Evolutionary conservation across 2,329 filamentous ascomycete genomes (phyloP).

Genomic region (Calonectria montana): DNA sequence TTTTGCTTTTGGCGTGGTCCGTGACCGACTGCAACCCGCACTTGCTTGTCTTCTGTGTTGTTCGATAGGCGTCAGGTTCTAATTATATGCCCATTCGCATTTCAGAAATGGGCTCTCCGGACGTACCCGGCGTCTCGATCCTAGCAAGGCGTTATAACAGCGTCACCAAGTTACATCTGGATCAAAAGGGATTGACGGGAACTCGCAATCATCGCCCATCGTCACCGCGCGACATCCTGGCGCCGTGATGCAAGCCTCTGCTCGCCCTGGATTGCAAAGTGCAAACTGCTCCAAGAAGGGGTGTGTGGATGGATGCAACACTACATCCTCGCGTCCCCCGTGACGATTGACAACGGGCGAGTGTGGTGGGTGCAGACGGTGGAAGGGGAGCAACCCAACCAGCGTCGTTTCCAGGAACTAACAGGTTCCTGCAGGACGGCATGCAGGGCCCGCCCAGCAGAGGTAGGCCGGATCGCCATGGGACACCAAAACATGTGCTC

Average conservation of each 20-base stretch:
- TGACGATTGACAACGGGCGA: neutral
- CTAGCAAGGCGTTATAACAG: neutral
- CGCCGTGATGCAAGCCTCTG: neutral
- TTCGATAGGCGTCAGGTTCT: slow-evolving; percentile 9
- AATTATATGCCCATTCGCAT: slow-evolving; percentile 17
- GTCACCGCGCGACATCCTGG: neutral
- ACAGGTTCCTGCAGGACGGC: slow-evolving; percentile 10
- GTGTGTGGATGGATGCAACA: slow-evolving; percentile 6
- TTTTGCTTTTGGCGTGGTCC: slow-evolving; percentile 16
- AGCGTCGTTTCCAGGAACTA: slow-evolving; percentile 1
- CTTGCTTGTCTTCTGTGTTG: slow-evolving; percentile 8
- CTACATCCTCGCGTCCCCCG: neutral
- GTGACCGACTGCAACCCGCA: neutral
- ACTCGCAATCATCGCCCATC: neutral
- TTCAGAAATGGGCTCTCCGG: neutral
- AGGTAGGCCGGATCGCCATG: neutral
- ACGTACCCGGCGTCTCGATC: neutral
- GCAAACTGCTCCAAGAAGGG: neutral
- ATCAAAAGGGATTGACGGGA: neutral
- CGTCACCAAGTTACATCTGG: slow-evolving; percentile 5
- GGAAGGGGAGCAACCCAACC: neutral
- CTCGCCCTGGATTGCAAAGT: neutral
- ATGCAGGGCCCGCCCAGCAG: slow-evolving; percentile 1
- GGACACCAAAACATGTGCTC: neutral
- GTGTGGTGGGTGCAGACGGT: neutral